A percentile compares a stretch with the other conserved stretches of the same genome.
These are phyloP conservation scores for Ailanthus altissimus DNA, from an alignment of 345 rosid genomes.

Conservation along the genomic window DNA sequence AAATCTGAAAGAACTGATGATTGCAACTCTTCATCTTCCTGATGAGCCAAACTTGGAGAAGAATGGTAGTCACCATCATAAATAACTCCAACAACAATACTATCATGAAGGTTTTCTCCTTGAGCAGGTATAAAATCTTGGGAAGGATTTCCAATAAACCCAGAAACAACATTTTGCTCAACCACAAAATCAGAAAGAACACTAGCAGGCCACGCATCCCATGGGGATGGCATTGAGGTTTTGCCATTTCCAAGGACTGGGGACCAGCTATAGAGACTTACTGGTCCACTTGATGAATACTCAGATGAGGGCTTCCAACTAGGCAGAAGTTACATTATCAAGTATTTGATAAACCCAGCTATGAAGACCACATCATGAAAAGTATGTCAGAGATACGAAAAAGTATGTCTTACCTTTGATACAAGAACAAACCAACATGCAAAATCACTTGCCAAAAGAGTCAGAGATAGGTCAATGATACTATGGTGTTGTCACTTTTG, in stretches of 20 bases:
- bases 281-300: conserved; percentile 28
- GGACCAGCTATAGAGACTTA: conserved; percentile 23
- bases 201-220: conserved; percentile 32
- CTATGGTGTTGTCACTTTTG: conserved; percentile 47
- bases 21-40: conserved; percentile 44
- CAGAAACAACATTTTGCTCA: conserved; percentile 23
- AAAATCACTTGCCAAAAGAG: conserved; percentile 42
- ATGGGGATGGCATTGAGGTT: conserved; percentile 24
- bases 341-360: conserved; percentile 64
- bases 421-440: conserved; percentile 2
- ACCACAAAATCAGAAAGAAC: conserved; percentile 23
- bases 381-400: no score
- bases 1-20: conserved; percentile 42
- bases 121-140: conserved; percentile 24
- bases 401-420: not conserved
- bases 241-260: conserved; percentile 24
- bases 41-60: conserved; percentile 32
- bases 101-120: conserved; percentile 2
- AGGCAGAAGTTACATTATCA: conserved; percentile 57
- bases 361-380: conserved; percentile 74
- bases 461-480: conserved; percentile 59
- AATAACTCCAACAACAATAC: conserved; percentile 14
- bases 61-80: conserved; percentile 20
- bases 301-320: conserved; percentile 43
- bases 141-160: conserved; percentile 8